These are phyloP conservation scores for Fusarium sp. DNA, from an alignment of 2,329 filamentous ascomycete species.

Conservation along the genomic window DNA sequence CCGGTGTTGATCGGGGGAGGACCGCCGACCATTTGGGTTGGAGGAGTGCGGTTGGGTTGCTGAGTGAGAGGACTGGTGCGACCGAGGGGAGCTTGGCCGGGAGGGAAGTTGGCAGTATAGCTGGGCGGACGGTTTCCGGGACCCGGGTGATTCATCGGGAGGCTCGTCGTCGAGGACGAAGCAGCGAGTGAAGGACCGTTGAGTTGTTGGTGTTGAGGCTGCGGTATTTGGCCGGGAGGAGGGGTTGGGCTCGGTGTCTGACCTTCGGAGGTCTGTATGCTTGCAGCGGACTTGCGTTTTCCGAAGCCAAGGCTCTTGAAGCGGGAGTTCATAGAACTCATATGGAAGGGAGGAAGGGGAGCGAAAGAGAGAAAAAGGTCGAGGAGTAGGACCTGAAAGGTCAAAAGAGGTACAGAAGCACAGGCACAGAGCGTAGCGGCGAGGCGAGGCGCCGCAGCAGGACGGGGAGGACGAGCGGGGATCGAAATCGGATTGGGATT, in stretches of 20 bases:
- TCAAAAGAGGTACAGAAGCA: slow-evolving; percentile 37
- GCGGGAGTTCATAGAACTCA: slow-evolving; percentile 83
- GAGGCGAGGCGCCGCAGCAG: slow-evolving; percentile 36
- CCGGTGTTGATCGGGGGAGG: slow-evolving; percentile 74
- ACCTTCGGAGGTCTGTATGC: slow-evolving; percentile 62
- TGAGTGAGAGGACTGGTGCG: slow-evolving; percentile 62
- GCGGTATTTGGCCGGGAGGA: slow-evolving; percentile 61
- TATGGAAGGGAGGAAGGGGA: slow-evolving; percentile 53
- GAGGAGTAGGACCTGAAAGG: slow-evolving; percentile 42
- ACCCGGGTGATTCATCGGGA: slow-evolving; percentile 70
- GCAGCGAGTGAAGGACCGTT: slow-evolving; percentile 50
- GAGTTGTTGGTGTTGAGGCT: slow-evolving; percentile 57
- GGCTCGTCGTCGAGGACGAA: slow-evolving; percentile 57
- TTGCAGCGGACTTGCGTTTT: slow-evolving; percentile 77
- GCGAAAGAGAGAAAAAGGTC: slow-evolving; percentile 38
- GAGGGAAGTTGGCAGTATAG: slow-evolving; percentile 66
- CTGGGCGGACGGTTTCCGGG: slow-evolving; percentile 69
- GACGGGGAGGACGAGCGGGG: slow-evolving; percentile 38
- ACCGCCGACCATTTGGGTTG: slow-evolving; percentile 68
- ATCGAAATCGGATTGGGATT: slow-evolving; percentile 31
- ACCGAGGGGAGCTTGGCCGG: slow-evolving; percentile 58
- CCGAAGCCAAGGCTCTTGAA: slow-evolving; percentile 83
- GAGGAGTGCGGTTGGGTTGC: slow-evolving; percentile 63
- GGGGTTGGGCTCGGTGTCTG: slow-evolving; percentile 46
- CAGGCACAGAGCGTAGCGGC: slow-evolving; percentile 29